phyloP scores from a whole-genome alignment of 169 alveolate genomes.

The Cryptosporidium andersoni region DNA sequence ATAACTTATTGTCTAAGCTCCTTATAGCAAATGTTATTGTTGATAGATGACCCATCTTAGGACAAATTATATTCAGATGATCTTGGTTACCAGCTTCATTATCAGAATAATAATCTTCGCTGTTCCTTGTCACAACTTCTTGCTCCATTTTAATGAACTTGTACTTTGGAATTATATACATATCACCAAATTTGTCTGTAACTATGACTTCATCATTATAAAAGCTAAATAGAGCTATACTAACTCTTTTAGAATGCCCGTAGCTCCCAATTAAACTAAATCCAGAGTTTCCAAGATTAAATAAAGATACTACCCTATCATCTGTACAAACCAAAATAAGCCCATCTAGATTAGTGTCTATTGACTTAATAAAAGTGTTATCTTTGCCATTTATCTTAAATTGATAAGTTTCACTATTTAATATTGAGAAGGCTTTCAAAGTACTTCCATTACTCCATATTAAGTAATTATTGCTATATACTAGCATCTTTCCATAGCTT shows the following conservation, averaged over 20 bases:
- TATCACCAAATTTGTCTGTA: constrained; percentile 59
- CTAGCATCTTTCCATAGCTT: too few species aligned
- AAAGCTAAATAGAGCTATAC: constrained; percentile 6
- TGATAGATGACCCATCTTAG: constrained; percentile 54
- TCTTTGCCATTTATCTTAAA: not conserved
- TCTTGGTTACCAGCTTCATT: not conserved
- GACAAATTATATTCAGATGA: not conserved
- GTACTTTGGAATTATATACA: not conserved
- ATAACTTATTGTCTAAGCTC: not conserved
- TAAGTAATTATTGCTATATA: too few species aligned
- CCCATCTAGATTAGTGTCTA: constrained; percentile 8
- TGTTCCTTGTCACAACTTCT: not conserved
- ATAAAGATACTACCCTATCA: not conserved
- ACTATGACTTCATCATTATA: constrained; percentile 16
- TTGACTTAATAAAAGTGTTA: constrained; percentile 1
- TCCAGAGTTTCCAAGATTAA: not conserved
- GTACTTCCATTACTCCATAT: too few species aligned
- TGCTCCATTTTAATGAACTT: not conserved
- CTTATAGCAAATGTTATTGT: constrained; percentile 29
- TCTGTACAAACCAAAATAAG: not conserved
- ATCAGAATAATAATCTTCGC: not conserved
- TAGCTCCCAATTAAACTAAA: constrained; percentile 14
- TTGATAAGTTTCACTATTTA: not conserved
- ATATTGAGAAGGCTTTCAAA: too few species aligned
- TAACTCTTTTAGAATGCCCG: constrained; percentile 22